Base-by-base conservation (phyloP, 2,329 filamentous ascomycete species). In the Plenodomus tracheiphilus region DNA sequence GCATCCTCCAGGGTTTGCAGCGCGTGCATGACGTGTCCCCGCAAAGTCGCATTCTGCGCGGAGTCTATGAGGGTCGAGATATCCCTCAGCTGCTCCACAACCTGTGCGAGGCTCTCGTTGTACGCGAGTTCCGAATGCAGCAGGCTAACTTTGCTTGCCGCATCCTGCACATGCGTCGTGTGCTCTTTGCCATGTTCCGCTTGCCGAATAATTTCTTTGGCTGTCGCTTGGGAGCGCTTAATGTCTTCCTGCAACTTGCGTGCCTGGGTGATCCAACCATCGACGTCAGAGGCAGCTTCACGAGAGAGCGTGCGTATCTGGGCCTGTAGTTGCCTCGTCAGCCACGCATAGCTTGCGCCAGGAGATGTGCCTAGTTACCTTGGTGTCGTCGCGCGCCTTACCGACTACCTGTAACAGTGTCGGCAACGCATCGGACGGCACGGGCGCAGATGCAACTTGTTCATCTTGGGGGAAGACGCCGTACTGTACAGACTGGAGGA, bases 171-270 rank as follows among this genome's bases (percentile, higher is more conserved):
- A 49, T 84, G 77, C 41, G 81, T 80, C 40, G 88, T 78, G 19
- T 89, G 76, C 36, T 78, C 76, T 52, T 85, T 83, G 11, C 86
- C 85, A 21, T 80, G 83, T 64, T 93, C 87, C 43, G 91, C 86
- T 62, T 91, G 84, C 38, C 85, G 82, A 4, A 93, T 82, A 49
- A 97, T 95, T 49, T 91, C 85, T 64, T 86, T 86, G 18, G 93
- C 91, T 30, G 91, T 85, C 15, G 83, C 81, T 63, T 90, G 87
- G 19, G 91, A 93, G 39, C 84, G 83, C 62, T 89, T 84, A 57
- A 97, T 93, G 66, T 97, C 93, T 53, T 86, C 83, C 70, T 96
- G 90, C 7, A 97, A 82, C 43, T 86, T 84, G 72, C 90, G 90
- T 40, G 92, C 91, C 70, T 94, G 90, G 43, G 80, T 76, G 47